These are phyloP conservation scores for Termitomyces sp. DNA, from an alignment of 768 basidiomycete species.

Conservation along the genomic window DNA sequence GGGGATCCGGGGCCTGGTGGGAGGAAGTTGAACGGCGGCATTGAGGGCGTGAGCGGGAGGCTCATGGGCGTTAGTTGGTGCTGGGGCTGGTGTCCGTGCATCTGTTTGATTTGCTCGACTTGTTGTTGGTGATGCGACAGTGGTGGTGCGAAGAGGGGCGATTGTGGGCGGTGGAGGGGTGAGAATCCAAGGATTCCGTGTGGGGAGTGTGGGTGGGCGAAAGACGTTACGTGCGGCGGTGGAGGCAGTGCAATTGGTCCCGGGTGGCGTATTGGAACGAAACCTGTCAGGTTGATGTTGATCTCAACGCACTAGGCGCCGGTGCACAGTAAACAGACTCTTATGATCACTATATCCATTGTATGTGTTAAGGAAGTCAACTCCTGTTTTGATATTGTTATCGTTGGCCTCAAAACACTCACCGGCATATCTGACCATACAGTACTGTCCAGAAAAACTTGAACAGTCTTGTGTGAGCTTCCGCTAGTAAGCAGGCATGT, in stretches of 20 bases:
- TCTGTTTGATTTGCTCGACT: too few relatives aligned
- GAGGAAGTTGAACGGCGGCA: slow-evolving; percentile 77
- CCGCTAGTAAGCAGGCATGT: too few relatives aligned
- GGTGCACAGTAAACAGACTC: too few relatives aligned
- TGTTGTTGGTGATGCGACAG: too few relatives aligned
- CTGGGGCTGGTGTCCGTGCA: too few relatives aligned
- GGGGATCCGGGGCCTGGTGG: background rate
- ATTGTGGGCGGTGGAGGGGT: slow-evolving; percentile 26
- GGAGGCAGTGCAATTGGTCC: slow-evolving; percentile 65
- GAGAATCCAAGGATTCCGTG: slow-evolving; percentile 18
- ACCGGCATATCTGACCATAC: too few relatives aligned
- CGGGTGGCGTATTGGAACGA: slow-evolving; percentile 52
- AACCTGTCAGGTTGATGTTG: slow-evolving; percentile 12
- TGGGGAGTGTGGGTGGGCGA: slow-evolving; percentile 24
- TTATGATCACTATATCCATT: too few relatives aligned
- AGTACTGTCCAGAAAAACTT: too few relatives aligned
- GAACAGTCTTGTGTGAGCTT: too few relatives aligned
- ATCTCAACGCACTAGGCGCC: slow-evolving; percentile 5
- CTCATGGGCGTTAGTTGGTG: background rate
- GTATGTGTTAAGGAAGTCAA: too few relatives aligned
- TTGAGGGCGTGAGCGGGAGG: slow-evolving; percentile 85
- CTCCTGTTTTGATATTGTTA: too few relatives aligned
- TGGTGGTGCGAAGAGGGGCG: slow-evolving; percentile 12
- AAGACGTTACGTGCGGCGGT: slow-evolving; percentile 37
- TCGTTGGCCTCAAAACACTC: too few relatives aligned